phyloP scores from a whole-genome alignment of 2,329 filamentous ascomycete species.

The Fonsecaea monophora region DNA sequence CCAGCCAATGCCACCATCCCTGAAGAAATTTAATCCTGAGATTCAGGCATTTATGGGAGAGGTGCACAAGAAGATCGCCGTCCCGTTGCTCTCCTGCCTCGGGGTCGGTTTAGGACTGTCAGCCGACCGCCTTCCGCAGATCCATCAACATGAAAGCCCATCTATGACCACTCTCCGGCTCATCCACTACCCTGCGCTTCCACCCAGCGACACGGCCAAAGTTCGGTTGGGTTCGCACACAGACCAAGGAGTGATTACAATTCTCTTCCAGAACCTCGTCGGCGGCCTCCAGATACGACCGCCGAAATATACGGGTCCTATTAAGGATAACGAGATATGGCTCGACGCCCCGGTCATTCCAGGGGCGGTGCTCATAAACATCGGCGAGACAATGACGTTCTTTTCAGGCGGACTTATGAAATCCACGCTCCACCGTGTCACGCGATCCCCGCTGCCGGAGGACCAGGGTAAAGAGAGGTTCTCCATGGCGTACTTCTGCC shows the following conservation, averaged over 20 bases:
- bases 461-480: conserved; percentile 65
- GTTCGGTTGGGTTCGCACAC: conserved; percentile 75
- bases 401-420: conserved; percentile 59
- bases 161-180: conserved; percentile 70
- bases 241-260: conserved; percentile 62
- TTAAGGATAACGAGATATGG: conserved; percentile 54
- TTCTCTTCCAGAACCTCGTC: conserved; percentile 64
- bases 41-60: conserved; percentile 31
- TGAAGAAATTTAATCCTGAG: conserved; percentile 27
- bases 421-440: conserved; percentile 57
- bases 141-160: conserved; percentile 68
- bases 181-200: conserved; percentile 78
- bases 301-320: conserved; percentile 57
- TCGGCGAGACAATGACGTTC: conserved; percentile 57
- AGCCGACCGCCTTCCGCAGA: conserved; percentile 72
- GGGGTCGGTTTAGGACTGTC: conserved; percentile 78
- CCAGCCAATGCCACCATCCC: conserved; percentile 30
- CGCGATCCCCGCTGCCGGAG: conserved; percentile 70
- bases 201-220: conserved; percentile 58
- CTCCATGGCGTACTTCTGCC: conserved; percentile 90
- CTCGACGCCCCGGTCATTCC: conserved; percentile 56
- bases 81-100: conserved; percentile 48
- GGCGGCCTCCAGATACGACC: conserved; percentile 62
- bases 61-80: conserved; percentile 30
- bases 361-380: conserved; percentile 58